Conservation (phyloP, 1,139 yeast genomes). For the Blastobotrys apis region DNA sequence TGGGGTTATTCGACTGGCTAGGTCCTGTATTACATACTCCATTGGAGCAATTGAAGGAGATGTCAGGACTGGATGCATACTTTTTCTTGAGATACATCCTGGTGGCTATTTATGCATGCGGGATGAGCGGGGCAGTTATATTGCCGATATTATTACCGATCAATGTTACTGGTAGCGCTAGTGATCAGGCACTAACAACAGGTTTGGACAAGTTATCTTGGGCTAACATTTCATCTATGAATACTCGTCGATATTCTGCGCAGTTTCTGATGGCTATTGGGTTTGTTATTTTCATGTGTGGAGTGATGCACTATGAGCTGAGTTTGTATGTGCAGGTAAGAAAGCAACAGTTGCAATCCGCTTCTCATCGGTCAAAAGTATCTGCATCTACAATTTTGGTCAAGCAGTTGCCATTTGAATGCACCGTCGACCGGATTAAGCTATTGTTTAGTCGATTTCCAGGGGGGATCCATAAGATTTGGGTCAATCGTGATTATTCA, state of each 20-base stretch:
- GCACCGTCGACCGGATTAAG: conserved; percentile 18
- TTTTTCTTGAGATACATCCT: conserved; percentile 31
- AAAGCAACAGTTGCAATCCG: conserved; percentile 22
- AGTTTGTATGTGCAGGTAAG: conserved; percentile 24
- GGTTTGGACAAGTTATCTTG: conserved; percentile 31
- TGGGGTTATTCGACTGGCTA: conserved; percentile 27
- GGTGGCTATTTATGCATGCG: conserved; percentile 23
- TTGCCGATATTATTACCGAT: conserved; percentile 29
- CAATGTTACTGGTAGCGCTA: conserved; percentile 25
- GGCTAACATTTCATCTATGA: conserved; percentile 24
- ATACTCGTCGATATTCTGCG: conserved; percentile 23
- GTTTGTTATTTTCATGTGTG: conserved; percentile 19
- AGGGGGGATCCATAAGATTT: conserved; percentile 26
- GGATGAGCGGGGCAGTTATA: conserved; percentile 19
- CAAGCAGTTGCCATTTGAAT: conserved; percentile 24
- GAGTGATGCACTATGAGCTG: conserved; percentile 26
- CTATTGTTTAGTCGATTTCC: conserved; percentile 24
- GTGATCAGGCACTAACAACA: conserved; percentile 11
- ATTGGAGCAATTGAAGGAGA: conserved; percentile 17
- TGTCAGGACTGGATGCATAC: conserved; percentile 33
- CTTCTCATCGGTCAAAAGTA: conserved; percentile 21
- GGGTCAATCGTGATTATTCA: conserved; percentile 32
- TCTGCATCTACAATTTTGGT: conserved; percentile 30
- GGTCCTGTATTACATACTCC: conserved; percentile 16
- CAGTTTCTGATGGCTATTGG: conserved; percentile 27